Percentiles rank a stretch among this genome's conserved stretches.
These are phyloP conservation scores for Huiozyma sinensis DNA, from an alignment of 805 yeast species.

Conservation along the genomic window DNA sequence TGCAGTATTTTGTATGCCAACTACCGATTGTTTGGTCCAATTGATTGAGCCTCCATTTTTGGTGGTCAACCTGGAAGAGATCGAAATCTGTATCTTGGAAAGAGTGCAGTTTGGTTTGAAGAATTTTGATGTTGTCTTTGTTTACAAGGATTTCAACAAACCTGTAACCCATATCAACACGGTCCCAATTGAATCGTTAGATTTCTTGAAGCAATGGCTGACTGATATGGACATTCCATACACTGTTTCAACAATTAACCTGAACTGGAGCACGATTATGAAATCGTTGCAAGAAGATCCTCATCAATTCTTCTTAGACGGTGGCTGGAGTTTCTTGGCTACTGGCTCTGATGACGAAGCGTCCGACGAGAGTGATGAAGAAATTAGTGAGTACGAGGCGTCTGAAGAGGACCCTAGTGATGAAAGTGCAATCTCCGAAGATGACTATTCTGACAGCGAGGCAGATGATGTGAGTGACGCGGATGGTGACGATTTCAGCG, in stretches of 20 bases:
- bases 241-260: constrained; percentile 89
- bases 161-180: constrained; percentile 91
- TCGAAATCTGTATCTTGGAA: constrained; percentile 91
- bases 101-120: constrained; percentile 95
- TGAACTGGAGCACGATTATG: constrained; percentile 94
- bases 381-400: constrained; percentile 37
- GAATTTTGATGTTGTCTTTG: constrained; percentile 94
- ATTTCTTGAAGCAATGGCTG: constrained; percentile 90
- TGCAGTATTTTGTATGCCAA: constrained; percentile 90
- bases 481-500: constrained; percentile 21
- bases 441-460: constrained; percentile 30
- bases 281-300: constrained; percentile 88
- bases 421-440: constrained; percentile 31
- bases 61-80: constrained; percentile 82
- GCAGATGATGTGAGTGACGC: constrained; percentile 29
- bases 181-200: constrained; percentile 84
- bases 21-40: constrained; percentile 92
- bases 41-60: constrained; percentile 90
- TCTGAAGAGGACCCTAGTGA: constrained; percentile 35
- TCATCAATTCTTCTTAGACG: constrained; percentile 83
- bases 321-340: constrained; percentile 93
- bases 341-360: constrained; percentile 76
- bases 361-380: constrained; percentile 62
- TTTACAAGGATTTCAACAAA: constrained; percentile 78
- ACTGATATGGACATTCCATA: constrained; percentile 95